These are phyloP conservation scores for Punica granatum DNA, from an alignment of 345 rosid species.

Conservation along the genomic window DNA sequence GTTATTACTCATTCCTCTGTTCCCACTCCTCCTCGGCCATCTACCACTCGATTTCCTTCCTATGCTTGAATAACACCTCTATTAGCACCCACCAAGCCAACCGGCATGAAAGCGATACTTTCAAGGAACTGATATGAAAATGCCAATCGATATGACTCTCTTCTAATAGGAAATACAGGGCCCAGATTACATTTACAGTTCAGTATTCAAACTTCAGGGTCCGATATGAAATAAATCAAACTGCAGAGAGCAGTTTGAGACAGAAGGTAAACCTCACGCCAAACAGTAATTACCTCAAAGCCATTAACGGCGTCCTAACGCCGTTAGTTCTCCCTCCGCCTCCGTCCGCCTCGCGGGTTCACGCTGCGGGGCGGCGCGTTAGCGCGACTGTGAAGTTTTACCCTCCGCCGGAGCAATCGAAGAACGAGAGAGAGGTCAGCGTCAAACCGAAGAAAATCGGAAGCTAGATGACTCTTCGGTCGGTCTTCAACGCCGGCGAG, in stretches of 20 bases:
- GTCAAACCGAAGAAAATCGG: not conserved
- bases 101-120: too few relatives aligned
- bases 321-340: not conserved
- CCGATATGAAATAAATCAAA: not conserved
- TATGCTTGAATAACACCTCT: too few relatives aligned
- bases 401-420: not conserved
- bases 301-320: not conserved
- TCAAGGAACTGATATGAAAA: too few relatives aligned
- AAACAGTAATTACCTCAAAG: not conserved
- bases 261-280: not conserved
- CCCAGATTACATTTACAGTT: too few relatives aligned
- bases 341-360: not conserved
- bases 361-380: not conserved
- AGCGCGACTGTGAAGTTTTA: not conserved
- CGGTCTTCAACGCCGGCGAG: conserved; percentile 64
- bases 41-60: too few relatives aligned
- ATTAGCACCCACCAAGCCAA: too few relatives aligned
- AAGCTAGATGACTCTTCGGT: conserved; percentile 23
- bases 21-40: too few relatives aligned
- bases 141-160: too few relatives aligned
- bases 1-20: too few relatives aligned
- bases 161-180: too few relatives aligned
- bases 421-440: not conserved
- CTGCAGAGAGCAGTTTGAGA: not conserved
- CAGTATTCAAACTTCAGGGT: not conserved